Percentiles rank a stretch among this genome's conserved stretches.
Evolutionary conservation across 352 stramenopile genomes (phyloP).

Genomic region (Pythium inflatum): DNA sequence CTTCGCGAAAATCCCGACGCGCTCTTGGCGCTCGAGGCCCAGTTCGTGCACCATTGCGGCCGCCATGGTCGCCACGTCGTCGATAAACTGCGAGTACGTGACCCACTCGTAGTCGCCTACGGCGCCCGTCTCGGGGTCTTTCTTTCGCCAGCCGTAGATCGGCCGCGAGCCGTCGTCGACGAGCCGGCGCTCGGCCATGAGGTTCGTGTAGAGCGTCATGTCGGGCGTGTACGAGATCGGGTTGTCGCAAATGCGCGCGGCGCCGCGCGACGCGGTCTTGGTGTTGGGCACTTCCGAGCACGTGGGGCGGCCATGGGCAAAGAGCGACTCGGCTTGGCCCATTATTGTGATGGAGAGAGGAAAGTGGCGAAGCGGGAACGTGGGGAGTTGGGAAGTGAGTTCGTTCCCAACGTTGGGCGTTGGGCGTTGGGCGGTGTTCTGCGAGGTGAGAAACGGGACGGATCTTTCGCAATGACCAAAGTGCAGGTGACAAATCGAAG

Average conservation of each 20-base stretch:
- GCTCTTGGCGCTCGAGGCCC: slow-evolving; percentile 43
- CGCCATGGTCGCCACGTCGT: slow-evolving; percentile 45
- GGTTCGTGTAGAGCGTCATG: slow-evolving; percentile 59
- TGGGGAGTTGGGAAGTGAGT: too few relatives aligned
- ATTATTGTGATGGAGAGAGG: too few relatives aligned
- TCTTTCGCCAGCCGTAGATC: slow-evolving; percentile 60
- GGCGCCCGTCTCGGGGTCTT: slow-evolving; percentile 42
- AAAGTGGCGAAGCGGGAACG: too few relatives aligned
- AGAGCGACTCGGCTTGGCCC: too few relatives aligned
- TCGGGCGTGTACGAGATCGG: slow-evolving; percentile 40
- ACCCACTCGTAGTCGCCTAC: slow-evolving; percentile 58
- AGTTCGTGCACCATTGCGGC: slow-evolving; percentile 46
- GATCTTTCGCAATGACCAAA: too few relatives aligned
- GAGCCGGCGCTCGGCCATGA: slow-evolving; percentile 43
- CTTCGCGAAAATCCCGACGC: slow-evolving; percentile 71
- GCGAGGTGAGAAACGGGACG: too few relatives aligned
- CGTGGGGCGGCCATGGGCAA: too few relatives aligned
- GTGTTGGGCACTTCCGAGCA: slow-evolving; percentile 32
- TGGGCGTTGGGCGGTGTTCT: too few relatives aligned
- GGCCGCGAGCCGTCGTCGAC: slow-evolving; percentile 54
- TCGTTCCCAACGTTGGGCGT: too few relatives aligned
- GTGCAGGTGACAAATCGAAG: too few relatives aligned
- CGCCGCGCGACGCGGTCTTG: slow-evolving; percentile 20
- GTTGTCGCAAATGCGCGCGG: slow-evolving; percentile 28
- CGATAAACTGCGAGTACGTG: slow-evolving; percentile 61